These are phyloP conservation scores for Zygotorulaspora chibaensis DNA, from an alignment of 805 yeast genomes.

Conservation along the genomic window DNA sequence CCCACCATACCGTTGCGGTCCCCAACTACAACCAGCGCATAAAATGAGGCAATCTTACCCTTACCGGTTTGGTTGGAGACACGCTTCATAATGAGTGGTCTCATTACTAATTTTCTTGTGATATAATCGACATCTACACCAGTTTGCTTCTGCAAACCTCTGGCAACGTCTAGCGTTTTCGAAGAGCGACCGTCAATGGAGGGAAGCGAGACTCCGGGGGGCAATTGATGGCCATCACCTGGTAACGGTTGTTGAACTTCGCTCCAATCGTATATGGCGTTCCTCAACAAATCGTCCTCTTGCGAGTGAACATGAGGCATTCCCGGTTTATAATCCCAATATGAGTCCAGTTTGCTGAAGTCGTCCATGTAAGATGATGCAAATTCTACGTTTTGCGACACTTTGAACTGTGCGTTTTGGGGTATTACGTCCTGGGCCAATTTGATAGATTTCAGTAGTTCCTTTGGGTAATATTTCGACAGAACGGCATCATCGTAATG, in stretches of 20 bases:
- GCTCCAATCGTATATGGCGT: slow-evolving; percentile 22
- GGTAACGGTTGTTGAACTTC: slow-evolving; percentile 26
- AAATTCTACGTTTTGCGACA: slow-evolving; percentile 46
- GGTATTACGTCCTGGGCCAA: slow-evolving; percentile 78
- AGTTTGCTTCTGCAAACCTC: slow-evolving; percentile 55
- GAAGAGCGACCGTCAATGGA: slow-evolving; percentile 19
- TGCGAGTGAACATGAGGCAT: slow-evolving; percentile 26
- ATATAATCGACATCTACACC: slow-evolving; percentile 64
- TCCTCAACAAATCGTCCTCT: slow-evolving; percentile 14
- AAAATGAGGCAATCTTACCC: slow-evolving; percentile 82
- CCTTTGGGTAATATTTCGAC: slow-evolving; percentile 75
- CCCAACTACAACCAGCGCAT: slow-evolving; percentile 85
- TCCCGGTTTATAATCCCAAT: slow-evolving; percentile 57
- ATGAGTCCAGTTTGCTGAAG: slow-evolving; percentile 62
- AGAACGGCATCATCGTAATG: slow-evolving; percentile 37
- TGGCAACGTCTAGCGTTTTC: slow-evolving; percentile 38
- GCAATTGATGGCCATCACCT: slow-evolving; percentile 17
- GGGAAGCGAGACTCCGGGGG: slow-evolving; percentile 25
- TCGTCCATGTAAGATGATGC: slow-evolving; percentile 73
- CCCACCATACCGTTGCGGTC: slow-evolving; percentile 93
- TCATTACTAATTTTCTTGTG: slow-evolving; percentile 49
- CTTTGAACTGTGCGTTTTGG: slow-evolving; percentile 47
- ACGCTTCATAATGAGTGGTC: slow-evolving; percentile 67
- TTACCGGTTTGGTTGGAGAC: slow-evolving; percentile 90
- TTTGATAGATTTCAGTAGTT: slow-evolving; percentile 73